Percentiles rank a stretch among this genome's conserved stretches.
These are phyloP conservation scores for Tolypocladium nubicola DNA, from an alignment of 2,329 filamentous ascomycete species.

Conservation along the genomic window DNA sequence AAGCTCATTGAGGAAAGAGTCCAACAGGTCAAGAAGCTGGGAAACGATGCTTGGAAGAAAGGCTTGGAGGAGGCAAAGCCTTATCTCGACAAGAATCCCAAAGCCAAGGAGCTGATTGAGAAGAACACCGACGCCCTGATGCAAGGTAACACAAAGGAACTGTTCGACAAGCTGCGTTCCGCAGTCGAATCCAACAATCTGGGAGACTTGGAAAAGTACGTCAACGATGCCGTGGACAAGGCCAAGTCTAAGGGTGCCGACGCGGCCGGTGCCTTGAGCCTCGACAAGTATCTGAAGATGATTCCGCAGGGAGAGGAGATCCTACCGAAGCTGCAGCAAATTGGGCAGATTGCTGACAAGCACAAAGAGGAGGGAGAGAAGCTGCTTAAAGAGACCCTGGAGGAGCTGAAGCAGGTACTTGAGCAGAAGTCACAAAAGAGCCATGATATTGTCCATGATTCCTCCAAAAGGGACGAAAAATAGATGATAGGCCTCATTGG, in stretches of 20 bases:
- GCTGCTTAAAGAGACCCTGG: conserved; percentile 56
- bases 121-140: conserved; percentile 59
- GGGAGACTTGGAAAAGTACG: conserved; percentile 27
- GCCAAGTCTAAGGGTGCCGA: conserved; percentile 31
- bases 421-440: conserved; percentile 47
- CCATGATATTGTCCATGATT: conserved; percentile 47
- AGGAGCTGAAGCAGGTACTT: conserved; percentile 54
- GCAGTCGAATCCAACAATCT: conserved; percentile 52
- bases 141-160: conserved; percentile 51
- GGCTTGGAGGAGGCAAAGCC: not conserved
- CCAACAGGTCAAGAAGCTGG: not conserved
- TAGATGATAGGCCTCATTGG: conserved; percentile 9
- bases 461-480: conserved; percentile 36
- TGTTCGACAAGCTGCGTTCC: conserved; percentile 52
- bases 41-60: not conserved
- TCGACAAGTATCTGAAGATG: conserved; percentile 55
- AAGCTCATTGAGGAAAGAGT: not conserved
- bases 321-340: conserved; percentile 51
- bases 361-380: conserved; percentile 60
- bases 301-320: conserved; percentile 56
- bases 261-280: conserved; percentile 27
- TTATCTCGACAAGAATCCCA: not conserved
- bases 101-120: conserved; percentile 19
- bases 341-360: conserved; percentile 55
- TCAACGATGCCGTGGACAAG: conserved; percentile 18